Evolutionary conservation across 2,329 filamentous ascomycete genomes (phyloP), one percentile per base, ranked within the genome.

Genomic region (Scedosporium boydii): DNA sequence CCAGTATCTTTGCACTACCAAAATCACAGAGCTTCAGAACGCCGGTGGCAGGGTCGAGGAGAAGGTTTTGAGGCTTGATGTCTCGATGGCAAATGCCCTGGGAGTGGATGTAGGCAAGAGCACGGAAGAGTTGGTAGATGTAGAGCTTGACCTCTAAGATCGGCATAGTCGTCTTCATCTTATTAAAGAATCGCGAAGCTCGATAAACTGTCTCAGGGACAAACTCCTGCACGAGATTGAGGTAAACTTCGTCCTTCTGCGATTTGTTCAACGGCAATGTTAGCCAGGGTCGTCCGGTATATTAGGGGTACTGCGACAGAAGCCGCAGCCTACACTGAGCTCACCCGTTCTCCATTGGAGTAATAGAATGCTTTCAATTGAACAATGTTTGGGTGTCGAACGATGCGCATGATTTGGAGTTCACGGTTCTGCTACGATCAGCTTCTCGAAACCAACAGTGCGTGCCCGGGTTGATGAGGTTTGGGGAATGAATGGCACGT

Each of bases 331-430:
- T 23, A 23, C 6, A 46, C 12, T 23, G 21, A 56, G 69, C 80
- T 76, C 86, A 99, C 95, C 77, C 95, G 87, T 77, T 99, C 95
- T 73, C 95, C 95, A 74, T 98, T 99, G 69, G 93, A 97, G 80
- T 98, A 99, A 80, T 97, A 99, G 80, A 99, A 99, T 61, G 95
- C 95, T 81, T 99, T 99, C 67, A 99, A 83, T 77, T 98, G 93
- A 65, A 99, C 95, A 71, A 99, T 98, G 78, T 99, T 99, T 63
- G 95, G 95, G 76, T 99, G 95, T 73, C 93, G 88, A 71, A 99
- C 95, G 73, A 99, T 99, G 73, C 95, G 90, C 95, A 99, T 99
- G 75, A 99, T 99, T 77, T 99, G 95, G 69, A 99, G 84, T 76
- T 99, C 95, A 78, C 95, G 92, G 75, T 99, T 99, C 95, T 99